Evolutionary conservation across 2,329 filamentous ascomycete genomes (phyloP).

Genomic region (Curvularia eragrostidis): DNA sequence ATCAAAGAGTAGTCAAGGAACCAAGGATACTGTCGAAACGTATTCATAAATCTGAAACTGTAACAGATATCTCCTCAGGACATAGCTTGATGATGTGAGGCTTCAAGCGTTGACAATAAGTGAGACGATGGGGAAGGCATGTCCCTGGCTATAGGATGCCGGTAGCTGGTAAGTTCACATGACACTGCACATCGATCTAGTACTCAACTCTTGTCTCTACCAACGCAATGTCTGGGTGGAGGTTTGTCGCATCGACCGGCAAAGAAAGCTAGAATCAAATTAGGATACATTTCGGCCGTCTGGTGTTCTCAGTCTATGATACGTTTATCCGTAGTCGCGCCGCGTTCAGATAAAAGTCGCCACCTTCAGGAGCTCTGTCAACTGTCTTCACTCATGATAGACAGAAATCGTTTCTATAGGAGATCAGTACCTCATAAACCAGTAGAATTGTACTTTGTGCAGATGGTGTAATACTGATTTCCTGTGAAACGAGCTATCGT

Average conservation of each 20-base stretch:
- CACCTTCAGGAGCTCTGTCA: not conserved
- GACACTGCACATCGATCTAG: not conserved
- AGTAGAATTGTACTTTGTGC: not conserved
- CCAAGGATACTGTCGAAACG: not conserved
- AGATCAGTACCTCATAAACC: too few relatives aligned
- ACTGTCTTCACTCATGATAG: not conserved
- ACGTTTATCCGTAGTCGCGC: slow-evolving; percentile 1
- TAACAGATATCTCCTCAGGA: not conserved
- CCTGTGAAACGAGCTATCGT: not conserved
- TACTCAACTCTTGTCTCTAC: not conserved
- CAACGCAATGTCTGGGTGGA: not conserved
- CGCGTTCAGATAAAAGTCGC: not conserved
- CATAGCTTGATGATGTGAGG: too few relatives aligned
- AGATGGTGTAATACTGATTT: not conserved
- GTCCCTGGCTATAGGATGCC: not conserved
- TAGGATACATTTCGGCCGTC: not conserved
- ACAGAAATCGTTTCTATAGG: not conserved
- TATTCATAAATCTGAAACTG: not conserved
- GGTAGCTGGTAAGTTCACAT: not conserved
- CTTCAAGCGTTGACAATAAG: not conserved
- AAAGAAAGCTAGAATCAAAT: not conserved
- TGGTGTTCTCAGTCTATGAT: not conserved
- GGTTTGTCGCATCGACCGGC: not conserved
- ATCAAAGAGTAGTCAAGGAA: not conserved
- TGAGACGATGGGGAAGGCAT: not conserved